Conservation (phyloP, 176 grass and related monocot genomes). For the Elaeis guineensis region DNA sequence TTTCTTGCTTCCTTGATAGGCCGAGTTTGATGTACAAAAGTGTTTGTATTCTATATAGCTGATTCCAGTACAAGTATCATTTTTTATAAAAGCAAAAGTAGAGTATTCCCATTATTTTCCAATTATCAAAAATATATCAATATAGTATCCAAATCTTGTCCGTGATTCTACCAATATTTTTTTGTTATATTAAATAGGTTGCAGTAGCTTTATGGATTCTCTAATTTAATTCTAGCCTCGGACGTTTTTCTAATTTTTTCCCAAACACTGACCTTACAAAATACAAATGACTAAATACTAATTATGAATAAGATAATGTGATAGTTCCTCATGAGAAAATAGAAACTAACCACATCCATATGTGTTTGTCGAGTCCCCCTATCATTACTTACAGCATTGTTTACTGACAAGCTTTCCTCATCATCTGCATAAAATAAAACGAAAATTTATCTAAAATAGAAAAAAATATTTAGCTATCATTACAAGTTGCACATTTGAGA, state of each 20-base stretch:
- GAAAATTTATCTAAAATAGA: not conserved
- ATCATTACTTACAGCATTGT: slow-evolving; percentile 19
- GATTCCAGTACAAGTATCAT: too few relatives aligned
- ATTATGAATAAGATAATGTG: not conserved
- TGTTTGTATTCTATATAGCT: too few relatives aligned
- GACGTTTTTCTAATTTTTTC: not conserved
- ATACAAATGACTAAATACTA: not conserved
- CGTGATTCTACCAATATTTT: too few relatives aligned
- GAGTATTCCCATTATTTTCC: too few relatives aligned
- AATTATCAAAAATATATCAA: too few relatives aligned
- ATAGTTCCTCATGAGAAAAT: not conserved
- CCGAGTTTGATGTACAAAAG: too few relatives aligned
- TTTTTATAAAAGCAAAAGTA: too few relatives aligned
- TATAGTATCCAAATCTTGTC: too few relatives aligned
- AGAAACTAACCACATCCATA: slow-evolving; percentile 22
- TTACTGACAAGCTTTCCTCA: slow-evolving; percentile 22
- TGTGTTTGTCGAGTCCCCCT: slow-evolving; percentile 9
- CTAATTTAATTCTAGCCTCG: too few relatives aligned
- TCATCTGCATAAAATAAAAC: slow-evolving; percentile 31
- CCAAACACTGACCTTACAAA: not conserved
- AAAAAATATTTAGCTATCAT: not conserved
- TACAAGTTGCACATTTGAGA: not conserved
- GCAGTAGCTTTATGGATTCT: too few relatives aligned
- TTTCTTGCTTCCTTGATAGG: too few relatives aligned
- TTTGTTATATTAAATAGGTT: too few relatives aligned